A percentile compares a stretch with the other conserved stretches of the same genome.
phyloP scores from a whole-genome alignment of 2,329 filamentous ascomycete genomes.

The Aspergillus sp. region DNA sequence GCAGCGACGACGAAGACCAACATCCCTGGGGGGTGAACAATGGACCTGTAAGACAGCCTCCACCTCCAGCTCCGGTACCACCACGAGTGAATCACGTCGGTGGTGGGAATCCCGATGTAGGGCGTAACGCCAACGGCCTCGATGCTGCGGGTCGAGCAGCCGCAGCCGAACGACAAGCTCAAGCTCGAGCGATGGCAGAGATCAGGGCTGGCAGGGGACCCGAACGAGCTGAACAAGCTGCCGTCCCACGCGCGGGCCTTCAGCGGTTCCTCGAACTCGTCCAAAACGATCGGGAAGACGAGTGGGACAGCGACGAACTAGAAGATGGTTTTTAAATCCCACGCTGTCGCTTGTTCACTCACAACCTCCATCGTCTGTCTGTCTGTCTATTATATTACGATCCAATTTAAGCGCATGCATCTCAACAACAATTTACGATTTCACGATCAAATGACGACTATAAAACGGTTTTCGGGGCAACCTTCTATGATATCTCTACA shows the following conservation, averaged over 20 bases:
- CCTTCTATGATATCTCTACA: conserved; percentile 1
- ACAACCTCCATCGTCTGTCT: background rate
- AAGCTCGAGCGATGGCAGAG: conserved; percentile 40
- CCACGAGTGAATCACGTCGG: conserved; percentile 33
- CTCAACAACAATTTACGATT: conserved; percentile 3
- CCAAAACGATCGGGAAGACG: conserved; percentile 55
- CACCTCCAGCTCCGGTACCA: conserved; percentile 42
- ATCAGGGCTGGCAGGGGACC: conserved; percentile 27
- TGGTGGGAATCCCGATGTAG: conserved; percentile 29
- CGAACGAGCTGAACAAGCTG: conserved; percentile 14
- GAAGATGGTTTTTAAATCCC: conserved; percentile 40
- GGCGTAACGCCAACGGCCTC: conserved; percentile 23
- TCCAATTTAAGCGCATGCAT: background rate
- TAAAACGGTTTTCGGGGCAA: conserved; percentile 1
- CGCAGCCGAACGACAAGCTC: conserved; percentile 39
- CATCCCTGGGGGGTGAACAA: conserved; percentile 28
- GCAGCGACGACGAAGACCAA: conserved; percentile 30
- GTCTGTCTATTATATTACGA: background rate
- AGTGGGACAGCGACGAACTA: conserved; percentile 60
- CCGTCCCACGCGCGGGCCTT: conserved; percentile 36
- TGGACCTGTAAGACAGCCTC: conserved; percentile 30
- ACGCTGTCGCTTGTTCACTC: background rate
- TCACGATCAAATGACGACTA: conserved; percentile 7
- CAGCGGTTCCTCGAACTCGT: conserved; percentile 55
- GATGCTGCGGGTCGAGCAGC: conserved; percentile 38